A percentile compares a stretch with the other conserved stretches of the same genome.
Evolutionary conservation across 1,284 basidiomycete species (phyloP).

Genomic region (Coniophora puteana): DNA sequence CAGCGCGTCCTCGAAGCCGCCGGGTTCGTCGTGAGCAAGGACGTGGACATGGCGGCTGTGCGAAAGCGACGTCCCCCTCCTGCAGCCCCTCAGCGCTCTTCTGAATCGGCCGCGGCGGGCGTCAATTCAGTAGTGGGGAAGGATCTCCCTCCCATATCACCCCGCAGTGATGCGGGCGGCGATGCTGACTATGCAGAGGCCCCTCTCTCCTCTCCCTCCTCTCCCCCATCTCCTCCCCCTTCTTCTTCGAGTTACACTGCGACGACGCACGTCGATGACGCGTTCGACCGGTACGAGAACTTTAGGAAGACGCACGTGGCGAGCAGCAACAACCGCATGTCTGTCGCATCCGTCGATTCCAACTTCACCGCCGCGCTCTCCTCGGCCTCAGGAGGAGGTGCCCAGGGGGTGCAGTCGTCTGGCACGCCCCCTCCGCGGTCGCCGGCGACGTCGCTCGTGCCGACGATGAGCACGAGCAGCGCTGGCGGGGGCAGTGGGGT

Average conservation of each 20-base stretch:
- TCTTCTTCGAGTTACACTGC: too few relatives aligned
- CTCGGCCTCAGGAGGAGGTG: conserved; percentile 35
- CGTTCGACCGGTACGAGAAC: conserved; percentile 85
- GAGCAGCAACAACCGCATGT: conserved; percentile 44
- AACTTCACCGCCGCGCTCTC: conserved; percentile 25
- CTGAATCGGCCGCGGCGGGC: conserved; percentile 18
- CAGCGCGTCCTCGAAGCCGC: conserved; percentile 84
- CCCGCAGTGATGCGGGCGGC: conserved; percentile 16
- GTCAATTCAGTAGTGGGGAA: too few relatives aligned
- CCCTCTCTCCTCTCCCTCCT: too few relatives aligned
- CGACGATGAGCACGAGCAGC: conserved; percentile 15
- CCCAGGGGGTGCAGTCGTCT: conserved; percentile 60
- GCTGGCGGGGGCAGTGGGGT: conserved; percentile 14
- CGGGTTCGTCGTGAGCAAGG: conserved; percentile 72
- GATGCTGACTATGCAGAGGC: conserved; percentile 29
- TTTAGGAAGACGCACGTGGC: conserved; percentile 54
- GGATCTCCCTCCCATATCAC: conserved; percentile 54
- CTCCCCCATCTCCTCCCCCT: too few relatives aligned
- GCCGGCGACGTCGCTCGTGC: conserved; percentile 23
- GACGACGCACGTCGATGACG: conserved; percentile 68
- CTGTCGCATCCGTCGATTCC: conserved; percentile 51
- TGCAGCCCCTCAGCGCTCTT: conserved; percentile 32
- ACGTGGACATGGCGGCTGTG: conserved; percentile 19
- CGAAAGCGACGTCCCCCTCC: conserved; percentile 51
- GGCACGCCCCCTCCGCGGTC: conserved; percentile 44